Percentiles rank a stretch among this genome's conserved stretches.
Conservation (phyloP, 495 filamentous ascomycete species). For the Penicillium arizonense region DNA sequence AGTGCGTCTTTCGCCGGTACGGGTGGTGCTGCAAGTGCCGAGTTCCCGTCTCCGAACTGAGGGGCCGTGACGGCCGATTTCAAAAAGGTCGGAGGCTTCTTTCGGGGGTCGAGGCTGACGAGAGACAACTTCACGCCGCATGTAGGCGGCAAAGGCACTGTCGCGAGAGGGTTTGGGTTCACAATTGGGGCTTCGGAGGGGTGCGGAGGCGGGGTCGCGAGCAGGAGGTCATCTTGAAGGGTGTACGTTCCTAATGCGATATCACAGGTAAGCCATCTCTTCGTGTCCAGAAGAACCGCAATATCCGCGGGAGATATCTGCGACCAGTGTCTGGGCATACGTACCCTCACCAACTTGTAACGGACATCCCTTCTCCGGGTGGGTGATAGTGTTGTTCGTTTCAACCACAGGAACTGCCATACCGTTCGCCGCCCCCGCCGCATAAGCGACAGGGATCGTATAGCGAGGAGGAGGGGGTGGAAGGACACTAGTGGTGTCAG, state of each 20-base stretch:
- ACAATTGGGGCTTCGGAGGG: constrained; percentile 83
- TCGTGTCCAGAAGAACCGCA: not conserved
- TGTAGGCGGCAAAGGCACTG: constrained; percentile 74
- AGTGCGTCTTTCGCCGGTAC: constrained; percentile 63
- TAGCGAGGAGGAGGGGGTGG: constrained; percentile 86
- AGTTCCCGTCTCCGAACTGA: constrained; percentile 86
- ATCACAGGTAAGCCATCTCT: constrained; percentile 18
- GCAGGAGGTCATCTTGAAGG: constrained; percentile 82
- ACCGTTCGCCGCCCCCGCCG: constrained; percentile 60
- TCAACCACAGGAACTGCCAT: constrained; percentile 74
- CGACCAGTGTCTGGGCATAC: not conserved
- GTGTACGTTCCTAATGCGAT: constrained; percentile 72
- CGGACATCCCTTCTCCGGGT: constrained; percentile 68
- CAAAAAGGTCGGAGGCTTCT: constrained; percentile 53
- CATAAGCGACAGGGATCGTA: constrained; percentile 64
- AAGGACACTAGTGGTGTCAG: constrained; percentile 58
- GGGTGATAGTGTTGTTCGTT: constrained; percentile 83
- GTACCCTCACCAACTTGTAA: constrained; percentile 91
- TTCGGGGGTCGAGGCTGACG: constrained; percentile 61
- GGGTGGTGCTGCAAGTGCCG: constrained; percentile 56
- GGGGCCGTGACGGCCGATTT: constrained; percentile 49
- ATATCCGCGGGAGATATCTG: constrained; percentile 8
- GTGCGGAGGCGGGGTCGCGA: constrained; percentile 93
- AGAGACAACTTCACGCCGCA: constrained; percentile 85
- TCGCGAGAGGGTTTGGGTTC: constrained; percentile 88